Evolutionary conservation across 1,139 yeast species (phyloP).

Genomic region (Hansenula lynferdii): DNA sequence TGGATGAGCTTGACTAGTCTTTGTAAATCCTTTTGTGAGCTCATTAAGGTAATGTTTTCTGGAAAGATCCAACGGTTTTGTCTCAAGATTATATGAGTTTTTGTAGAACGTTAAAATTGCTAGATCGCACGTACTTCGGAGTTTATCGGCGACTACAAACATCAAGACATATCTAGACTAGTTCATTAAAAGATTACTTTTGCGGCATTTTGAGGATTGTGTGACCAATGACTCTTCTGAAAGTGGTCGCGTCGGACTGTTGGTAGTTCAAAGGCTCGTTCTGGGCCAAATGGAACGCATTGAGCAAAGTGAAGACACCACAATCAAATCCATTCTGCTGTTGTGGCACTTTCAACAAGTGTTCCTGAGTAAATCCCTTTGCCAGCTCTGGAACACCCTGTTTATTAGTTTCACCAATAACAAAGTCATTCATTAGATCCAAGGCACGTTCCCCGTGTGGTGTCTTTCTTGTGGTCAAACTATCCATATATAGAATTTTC

Average conservation of each 20-base stretch:
- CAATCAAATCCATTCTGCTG: slow-evolving; percentile 93
- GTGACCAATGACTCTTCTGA: slow-evolving; percentile 69
- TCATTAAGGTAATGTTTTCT: background rate
- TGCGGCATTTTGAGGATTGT: slow-evolving; percentile 10
- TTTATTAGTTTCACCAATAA: slow-evolving; percentile 52
- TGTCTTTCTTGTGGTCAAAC: slow-evolving; percentile 42
- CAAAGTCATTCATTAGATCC: slow-evolving; percentile 49
- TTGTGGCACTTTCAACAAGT: slow-evolving; percentile 57
- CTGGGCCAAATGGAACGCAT: slow-evolving; percentile 58
- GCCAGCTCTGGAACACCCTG: slow-evolving; percentile 28
- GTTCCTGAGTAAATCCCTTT: slow-evolving; percentile 29
- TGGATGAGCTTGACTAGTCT: slow-evolving; percentile 18
- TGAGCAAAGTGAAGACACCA: slow-evolving; percentile 89
- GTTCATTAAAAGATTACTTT: background rate
- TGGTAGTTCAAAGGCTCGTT: slow-evolving; percentile 45
- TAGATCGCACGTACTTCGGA: too few species aligned
- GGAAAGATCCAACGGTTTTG: too few species aligned
- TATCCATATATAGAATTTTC: slow-evolving; percentile 71
- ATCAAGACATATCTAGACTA: background rate
- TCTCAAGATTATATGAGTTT: too few species aligned
- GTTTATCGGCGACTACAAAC: too few species aligned
- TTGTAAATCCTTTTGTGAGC: slow-evolving; percentile 6
- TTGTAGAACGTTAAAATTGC: too few species aligned
- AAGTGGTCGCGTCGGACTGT: slow-evolving; percentile 64
- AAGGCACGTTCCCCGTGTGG: slow-evolving; percentile 57